These are phyloP conservation scores for Noccaea caerulescens DNA, from an alignment of 345 rosid genomes.

Conservation along the genomic window DNA sequence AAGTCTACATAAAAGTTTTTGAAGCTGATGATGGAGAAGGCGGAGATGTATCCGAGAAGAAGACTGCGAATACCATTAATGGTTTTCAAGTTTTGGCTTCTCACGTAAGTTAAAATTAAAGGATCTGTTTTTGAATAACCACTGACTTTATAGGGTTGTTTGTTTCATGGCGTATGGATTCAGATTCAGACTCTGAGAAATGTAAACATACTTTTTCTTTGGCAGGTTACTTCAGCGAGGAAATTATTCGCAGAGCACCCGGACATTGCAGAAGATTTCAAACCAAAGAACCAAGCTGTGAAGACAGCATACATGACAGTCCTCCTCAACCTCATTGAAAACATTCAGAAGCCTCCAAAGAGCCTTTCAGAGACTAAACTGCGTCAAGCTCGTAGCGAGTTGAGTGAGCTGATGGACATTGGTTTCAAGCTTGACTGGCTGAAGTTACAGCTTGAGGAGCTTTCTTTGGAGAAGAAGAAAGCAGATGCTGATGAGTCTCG, in stretches of 20 bases:
- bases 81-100: constrained; percentile 21
- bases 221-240: constrained; percentile 11
- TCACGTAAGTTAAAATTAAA: constrained; percentile 33
- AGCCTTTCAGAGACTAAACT: constrained; percentile 21
- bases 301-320: constrained; percentile 25
- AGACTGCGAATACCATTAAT: not conserved
- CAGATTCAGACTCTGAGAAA: not conserved
- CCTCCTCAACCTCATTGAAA: not conserved
- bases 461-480: not conserved
- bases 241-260: constrained; percentile 15
- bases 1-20: not conserved
- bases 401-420: constrained; percentile 13
- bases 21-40: constrained; percentile 4
- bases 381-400: not conserved
- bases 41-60: not conserved
- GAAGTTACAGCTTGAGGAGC: constrained; percentile 5
- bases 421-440: constrained; percentile 15
- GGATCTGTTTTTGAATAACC: not conserved
- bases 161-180: constrained; percentile 1
- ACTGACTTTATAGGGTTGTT: not conserved
- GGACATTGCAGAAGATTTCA: constrained; percentile 3
- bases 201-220: not conserved
- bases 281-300: constrained; percentile 6
- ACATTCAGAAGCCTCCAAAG: not conserved
- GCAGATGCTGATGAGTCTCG: not conserved